phyloP scores from a whole-genome alignment of 306 rosid genomes.

The Begonia masoniana region DNA sequence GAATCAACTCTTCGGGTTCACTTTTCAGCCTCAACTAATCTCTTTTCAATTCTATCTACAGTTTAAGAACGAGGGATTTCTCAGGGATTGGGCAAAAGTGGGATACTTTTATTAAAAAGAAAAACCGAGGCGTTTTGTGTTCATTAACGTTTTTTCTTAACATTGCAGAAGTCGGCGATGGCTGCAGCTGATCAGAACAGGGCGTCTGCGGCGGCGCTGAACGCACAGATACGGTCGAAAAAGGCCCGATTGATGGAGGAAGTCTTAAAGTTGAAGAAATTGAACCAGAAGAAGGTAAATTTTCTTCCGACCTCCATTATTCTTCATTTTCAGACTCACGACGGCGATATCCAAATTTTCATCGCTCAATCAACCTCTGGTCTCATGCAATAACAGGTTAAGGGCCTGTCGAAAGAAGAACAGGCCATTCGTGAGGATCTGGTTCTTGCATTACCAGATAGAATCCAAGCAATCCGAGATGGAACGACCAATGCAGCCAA shows the following conservation, averaged over 20 bases:
- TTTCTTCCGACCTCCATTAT: not conserved
- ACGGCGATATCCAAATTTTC: too few relatives aligned
- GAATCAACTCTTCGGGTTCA: slow-evolving; percentile 31
- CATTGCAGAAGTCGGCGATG: slow-evolving; percentile 23
- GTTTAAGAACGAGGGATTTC: too few relatives aligned
- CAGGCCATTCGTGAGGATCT: slow-evolving; percentile 41
- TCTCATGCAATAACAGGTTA: slow-evolving; percentile 33
- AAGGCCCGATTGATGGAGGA: slow-evolving; percentile 65
- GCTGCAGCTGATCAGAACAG: slow-evolving; percentile 27
- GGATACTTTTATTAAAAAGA: too few relatives aligned
- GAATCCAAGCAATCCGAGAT: slow-evolving; percentile 75
- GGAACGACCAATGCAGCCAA: slow-evolving; percentile 32
- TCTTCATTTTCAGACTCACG: not conserved
- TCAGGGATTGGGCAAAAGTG: too few relatives aligned
- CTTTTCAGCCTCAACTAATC: not conserved
- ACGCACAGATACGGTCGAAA: slow-evolving; percentile 28
- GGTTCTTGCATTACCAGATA: slow-evolving; percentile 51
- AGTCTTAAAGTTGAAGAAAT: slow-evolving; percentile 58
- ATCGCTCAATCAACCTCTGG: too few relatives aligned
- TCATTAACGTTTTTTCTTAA: too few relatives aligned
- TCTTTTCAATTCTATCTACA: too few relatives aligned
- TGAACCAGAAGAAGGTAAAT: slow-evolving; percentile 53
- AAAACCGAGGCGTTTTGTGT: too few relatives aligned
- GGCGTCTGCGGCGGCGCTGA: slow-evolving; percentile 21
- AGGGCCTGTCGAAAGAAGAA: slow-evolving; percentile 65